Base-by-base conservation (phyloP, 352 stramenopile species). In the Phytophthora pinifolia region DNA sequence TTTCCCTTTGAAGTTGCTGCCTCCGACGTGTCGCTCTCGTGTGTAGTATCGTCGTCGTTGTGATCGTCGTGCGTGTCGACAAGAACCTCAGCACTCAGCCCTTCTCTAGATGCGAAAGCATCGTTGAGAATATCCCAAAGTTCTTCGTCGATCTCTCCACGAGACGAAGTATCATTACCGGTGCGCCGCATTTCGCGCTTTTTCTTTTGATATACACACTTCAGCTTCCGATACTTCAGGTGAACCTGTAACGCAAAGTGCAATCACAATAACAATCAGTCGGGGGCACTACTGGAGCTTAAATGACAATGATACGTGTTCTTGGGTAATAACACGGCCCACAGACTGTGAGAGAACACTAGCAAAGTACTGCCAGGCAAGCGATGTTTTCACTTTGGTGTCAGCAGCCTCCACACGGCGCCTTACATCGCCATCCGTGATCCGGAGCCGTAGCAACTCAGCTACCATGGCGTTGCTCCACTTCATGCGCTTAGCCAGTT, bases 151-250 rank as follows among this genome's bases (percentile, higher is more conserved):
- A 86, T 57, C 46, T 84, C 60, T 38, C 64, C 62, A 53, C 79
- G 62, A 25, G 81, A 62, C 53, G 79, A 79, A 53, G 70, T 70
- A 57, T 70, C 81, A 49, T 80, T 84, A 52, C 73, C 79, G n/a
- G 73, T 84, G 54, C 82, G 83, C 59, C 72, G 9, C 2, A 64
- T 36, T 78, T 81, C 67, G 81, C 83, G 54, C 79, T 48, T 48
- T 12, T 48, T 29, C 31, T 48, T 48, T 4, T 17, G 25, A 35
- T 48, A 48, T 7, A 37, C 37, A 1, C 27, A 48, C n/a, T 48
- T 30, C 6, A 48, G 29, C 29, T 36, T 48, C 5, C 29, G 29
- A 9, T 48, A 48, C 14, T 38, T 48, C 12, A 25, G 41, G 13
- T 22, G 27, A 14, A 47, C 41, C 41, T 47, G 42, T 20, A 35